Evolutionary conservation across 352 stramenopile species (phyloP).

Genomic region (Blastocystis sp.): DNA sequence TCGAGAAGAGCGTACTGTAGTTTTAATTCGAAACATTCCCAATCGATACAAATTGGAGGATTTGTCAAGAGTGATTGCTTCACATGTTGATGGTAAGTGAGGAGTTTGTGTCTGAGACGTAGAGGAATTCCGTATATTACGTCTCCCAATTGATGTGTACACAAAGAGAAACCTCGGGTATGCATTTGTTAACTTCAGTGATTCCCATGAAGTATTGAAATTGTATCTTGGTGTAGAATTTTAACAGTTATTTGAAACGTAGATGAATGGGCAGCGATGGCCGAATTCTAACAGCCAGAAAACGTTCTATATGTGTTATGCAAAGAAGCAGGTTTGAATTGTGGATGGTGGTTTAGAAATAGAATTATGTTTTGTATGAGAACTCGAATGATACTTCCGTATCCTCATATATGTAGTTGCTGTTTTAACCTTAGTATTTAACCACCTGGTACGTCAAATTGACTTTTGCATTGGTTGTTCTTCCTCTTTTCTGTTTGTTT

Average conservation of each 20-base stretch:
- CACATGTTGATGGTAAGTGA: constrained; percentile 21
- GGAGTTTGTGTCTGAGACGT: neutral
- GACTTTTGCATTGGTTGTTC: constrained; percentile 31
- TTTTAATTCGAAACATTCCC: constrained; percentile 67
- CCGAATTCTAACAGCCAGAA: constrained; percentile 65
- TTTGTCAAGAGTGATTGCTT: constrained; percentile 18
- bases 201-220: constrained; percentile 61
- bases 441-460: neutral
- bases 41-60: constrained; percentile 68
- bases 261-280: constrained; percentile 65
- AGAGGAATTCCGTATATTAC: constrained; percentile 58
- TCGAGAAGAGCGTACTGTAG: constrained; percentile 41
- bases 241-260: neutral
- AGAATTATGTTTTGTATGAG: constrained; percentile 65
- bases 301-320: constrained; percentile 63
- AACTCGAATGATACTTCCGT: constrained; percentile 1
- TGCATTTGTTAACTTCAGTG: constrained; percentile 66
- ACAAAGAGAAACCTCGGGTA: constrained; percentile 66
- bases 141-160: constrained; percentile 56
- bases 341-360: neutral
- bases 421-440: neutral
- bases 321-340: constrained; percentile 58
- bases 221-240: constrained; percentile 33
- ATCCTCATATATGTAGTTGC: neutral
- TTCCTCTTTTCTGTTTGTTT: neutral